Evolutionary conservation across 192 early-diverging fungal species (phyloP).

Genomic region (Coemansia sp.): DNA sequence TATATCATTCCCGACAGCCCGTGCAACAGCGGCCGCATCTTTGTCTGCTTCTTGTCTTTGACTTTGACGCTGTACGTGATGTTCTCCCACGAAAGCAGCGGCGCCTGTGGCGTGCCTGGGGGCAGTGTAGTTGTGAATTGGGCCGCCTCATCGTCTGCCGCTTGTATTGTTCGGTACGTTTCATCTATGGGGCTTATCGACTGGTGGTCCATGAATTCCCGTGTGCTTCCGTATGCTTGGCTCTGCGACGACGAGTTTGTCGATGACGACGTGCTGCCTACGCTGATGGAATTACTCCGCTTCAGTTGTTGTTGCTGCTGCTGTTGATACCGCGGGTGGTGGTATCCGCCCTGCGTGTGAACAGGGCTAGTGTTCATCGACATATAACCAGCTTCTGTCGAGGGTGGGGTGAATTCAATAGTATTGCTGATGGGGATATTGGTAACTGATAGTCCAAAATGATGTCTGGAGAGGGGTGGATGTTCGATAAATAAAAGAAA

Average conservation of each 20-base stretch:
- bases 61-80: slow-evolving; percentile 50
- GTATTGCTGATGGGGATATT: too few species aligned
- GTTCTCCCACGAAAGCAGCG: slow-evolving; percentile 46
- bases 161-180: slow-evolving; percentile 6
- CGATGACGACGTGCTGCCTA: slow-evolving; percentile 9
- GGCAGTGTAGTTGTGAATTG: slow-evolving; percentile 4
- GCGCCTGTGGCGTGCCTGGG: slow-evolving; percentile 19
- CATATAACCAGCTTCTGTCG: too few species aligned
- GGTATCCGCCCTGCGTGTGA: slow-evolving; percentile 5
- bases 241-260: slow-evolving; percentile 18
- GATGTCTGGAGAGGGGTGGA: too few species aligned
- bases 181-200: slow-evolving; percentile 41
- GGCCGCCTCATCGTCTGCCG: slow-evolving; percentile 3
- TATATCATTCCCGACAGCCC: slow-evolving; percentile 72
- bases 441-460: too few species aligned
- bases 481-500: not conserved
- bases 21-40: slow-evolving; percentile 60
- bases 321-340: slow-evolving; percentile 18
- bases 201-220: slow-evolving; percentile 52
- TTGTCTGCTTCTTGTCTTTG: slow-evolving; percentile 38
- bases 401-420: too few species aligned
- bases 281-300: not conserved
- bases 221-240: slow-evolving; percentile 48
- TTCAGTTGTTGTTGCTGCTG: slow-evolving; percentile 8
- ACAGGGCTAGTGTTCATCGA: not conserved